phyloP scores from a whole-genome alignment of 768 basidiomycete genomes.

The Daedalea quercina region DNA sequence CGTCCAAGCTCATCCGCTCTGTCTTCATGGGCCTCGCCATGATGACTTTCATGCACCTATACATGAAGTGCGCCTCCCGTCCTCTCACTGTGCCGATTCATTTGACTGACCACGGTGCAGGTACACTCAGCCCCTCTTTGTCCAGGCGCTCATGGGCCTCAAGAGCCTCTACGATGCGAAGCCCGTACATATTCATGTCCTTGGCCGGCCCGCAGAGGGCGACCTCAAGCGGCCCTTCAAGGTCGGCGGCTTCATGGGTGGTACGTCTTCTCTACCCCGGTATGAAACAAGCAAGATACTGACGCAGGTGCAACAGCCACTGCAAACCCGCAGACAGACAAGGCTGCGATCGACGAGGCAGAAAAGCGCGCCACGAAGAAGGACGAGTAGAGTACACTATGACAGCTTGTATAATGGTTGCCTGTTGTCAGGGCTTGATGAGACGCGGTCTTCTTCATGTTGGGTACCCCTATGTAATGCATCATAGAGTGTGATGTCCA shows the following conservation, averaged over 20 bases:
- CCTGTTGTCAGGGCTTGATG: neutral
- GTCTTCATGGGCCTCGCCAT: conserved; percentile 32
- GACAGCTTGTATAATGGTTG: neutral
- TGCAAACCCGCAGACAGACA: conserved; percentile 75
- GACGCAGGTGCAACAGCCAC: conserved; percentile 22
- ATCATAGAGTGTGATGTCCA: neutral
- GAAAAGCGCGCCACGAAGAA: conserved; percentile 84
- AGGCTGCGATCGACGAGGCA: conserved; percentile 80
- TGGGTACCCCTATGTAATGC: neutral
- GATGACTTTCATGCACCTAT: conserved; percentile 77
- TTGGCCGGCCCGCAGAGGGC: conserved; percentile 74
- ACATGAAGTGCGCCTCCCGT: conserved; percentile 55
- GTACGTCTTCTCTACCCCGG: conserved; percentile 28
- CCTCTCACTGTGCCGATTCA: neutral
- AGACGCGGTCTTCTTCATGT: too few species aligned
- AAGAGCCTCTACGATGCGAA: conserved; percentile 88
- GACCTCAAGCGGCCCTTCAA: conserved; percentile 92
- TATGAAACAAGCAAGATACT: neutral
- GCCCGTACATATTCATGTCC: conserved; percentile 72
- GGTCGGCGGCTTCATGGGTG: conserved; percentile 56
- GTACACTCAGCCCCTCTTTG: conserved; percentile 94
- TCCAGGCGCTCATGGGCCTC: conserved; percentile 92
- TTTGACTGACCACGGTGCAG: conserved; percentile 5
- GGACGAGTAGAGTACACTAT: conserved; percentile 41
- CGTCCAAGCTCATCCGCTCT: conserved; percentile 61